These are phyloP conservation scores for Sporothrix euskadiensis DNA, from an alignment of 2,329 filamentous ascomycete genomes.

Conservation along the genomic window DNA sequence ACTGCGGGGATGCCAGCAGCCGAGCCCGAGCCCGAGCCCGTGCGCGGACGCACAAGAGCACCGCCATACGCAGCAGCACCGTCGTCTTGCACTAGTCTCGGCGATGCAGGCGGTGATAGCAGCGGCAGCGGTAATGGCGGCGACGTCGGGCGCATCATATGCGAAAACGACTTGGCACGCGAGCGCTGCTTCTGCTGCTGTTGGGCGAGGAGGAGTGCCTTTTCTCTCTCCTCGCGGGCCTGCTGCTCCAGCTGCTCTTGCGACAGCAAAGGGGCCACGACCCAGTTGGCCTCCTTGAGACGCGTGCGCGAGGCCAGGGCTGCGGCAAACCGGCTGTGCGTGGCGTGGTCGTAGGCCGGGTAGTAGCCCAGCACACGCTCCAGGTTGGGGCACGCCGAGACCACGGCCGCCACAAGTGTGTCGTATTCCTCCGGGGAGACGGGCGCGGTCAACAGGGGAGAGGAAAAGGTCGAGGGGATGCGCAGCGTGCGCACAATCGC, in stretches of 20 bases:
- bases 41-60: background rate
- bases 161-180: slow-evolving; percentile 26
- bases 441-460: background rate
- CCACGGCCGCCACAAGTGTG: slow-evolving; percentile 58
- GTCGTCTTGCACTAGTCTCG: background rate
- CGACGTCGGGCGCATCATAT: slow-evolving; percentile 20
- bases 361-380: slow-evolving; percentile 59
- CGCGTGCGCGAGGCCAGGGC: slow-evolving; percentile 59
- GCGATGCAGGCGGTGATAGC: slow-evolving; percentile 18
- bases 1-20: background rate
- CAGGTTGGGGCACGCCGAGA: slow-evolving; percentile 66
- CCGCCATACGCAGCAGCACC: background rate
- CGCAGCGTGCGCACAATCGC: slow-evolving; percentile 59
- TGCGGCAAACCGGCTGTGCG: slow-evolving; percentile 57
- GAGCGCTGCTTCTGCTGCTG: slow-evolving; percentile 7
- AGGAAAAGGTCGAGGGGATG: slow-evolving; percentile 47
- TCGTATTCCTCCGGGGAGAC: slow-evolving; percentile 53
- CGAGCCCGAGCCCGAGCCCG: background rate
- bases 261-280: slow-evolving; percentile 49
- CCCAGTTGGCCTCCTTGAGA: slow-evolving; percentile 61
- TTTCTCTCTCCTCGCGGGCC: slow-evolving; percentile 5
- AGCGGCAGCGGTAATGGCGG: slow-evolving; percentile 24
- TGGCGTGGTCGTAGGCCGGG: slow-evolving; percentile 54
- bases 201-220: background rate
- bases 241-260: slow-evolving; percentile 32